Evolutionary conservation across 169 alveolate species (phyloP), one percentile per base, ranked within the genome.

Genomic region (Eimeria praecox): DNA sequence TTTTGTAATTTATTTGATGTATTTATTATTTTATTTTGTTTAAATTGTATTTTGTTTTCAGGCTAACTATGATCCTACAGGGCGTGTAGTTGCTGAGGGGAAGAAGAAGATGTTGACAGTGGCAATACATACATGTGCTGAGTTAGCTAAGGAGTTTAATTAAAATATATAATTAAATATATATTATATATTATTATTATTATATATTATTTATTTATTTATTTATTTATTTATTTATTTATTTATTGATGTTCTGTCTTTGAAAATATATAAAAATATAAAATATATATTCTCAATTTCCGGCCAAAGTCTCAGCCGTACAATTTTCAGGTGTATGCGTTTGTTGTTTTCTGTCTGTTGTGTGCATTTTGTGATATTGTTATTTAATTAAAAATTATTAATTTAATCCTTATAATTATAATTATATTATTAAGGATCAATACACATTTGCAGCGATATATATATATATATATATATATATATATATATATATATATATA

Each of bases 31-130:
- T 3, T 46, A 0, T 82, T 82, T 49, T 80, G 14, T 80, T 6
- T 52, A 1, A 10, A 0, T 77, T 77, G 56, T 35, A 16, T 42
- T 0, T 64, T 30, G 14, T 14, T 35, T 22, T 33, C 64, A 93
- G 59, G 94, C 73, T 18, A 78, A 94, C 54, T 94, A 94, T 54
- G 96, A 94, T 24, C 96, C 96, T 1, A 56, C 75, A 10, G 94
- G 94, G 4, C 27, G 2, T 22, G 64, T 46, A 64, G 77, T 49
- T 24, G 96, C 75, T 30, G 91, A 56, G 30, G 96, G 90, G 35
- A 94, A 94, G 62, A 24, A 83, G 73, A 54, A 44, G 38, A 94
- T 94, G 96, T 52, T 94, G 52, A 20, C 20, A 22, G 66, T 82
- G n/a, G 96, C 71, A 22, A 42, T 94, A 44, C 90, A 30, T 22